Evolutionary conservation across 2,329 filamentous ascomycete species (phyloP), one percentile per base, ranked within the genome.

Genomic region (Torrubiella hemipterigena): DNA sequence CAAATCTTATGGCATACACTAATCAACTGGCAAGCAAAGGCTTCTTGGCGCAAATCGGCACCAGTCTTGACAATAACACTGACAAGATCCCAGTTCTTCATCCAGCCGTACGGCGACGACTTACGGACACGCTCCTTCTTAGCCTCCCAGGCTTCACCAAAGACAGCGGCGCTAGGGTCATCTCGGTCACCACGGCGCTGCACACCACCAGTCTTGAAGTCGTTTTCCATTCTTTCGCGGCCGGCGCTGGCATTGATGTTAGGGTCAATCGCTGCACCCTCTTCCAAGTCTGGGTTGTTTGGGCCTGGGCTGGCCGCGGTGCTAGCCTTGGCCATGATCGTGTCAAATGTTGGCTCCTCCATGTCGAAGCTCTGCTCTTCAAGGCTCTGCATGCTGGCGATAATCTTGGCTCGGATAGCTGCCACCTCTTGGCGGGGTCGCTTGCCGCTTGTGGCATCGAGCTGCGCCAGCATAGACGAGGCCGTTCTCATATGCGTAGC

Each of bases 21-120:
- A 42, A 91, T 91, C 27, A 91, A 68, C 56, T 91, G 83, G 50
- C 82, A 89, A 6, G 83, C 83, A 53, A 91, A 91, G 0, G 83
- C 82, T 55, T 91, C 83, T 58, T 91, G 83, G 30, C 83, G 69
- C 38, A 91, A 60, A 55, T 91, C 82, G 3, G 80, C 80, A 3
- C 83, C 82, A 9, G 83, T 91, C 61, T 91, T 91, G 44, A 91
- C 79, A 48, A 91, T 91, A 37, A 91, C 82, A 48, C 81, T 87
- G 39, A 91, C 67, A 16, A 91, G 66, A 47, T 91, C 83, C 83
- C 83, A 91, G 48, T 86, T 89, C 58, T 83, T 83, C 77, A 86
- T 84, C 74, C 81, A 85, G 8, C 83, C 83, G 48, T 87, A 91
- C 1, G 83, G 83, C 1, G 82, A 89, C 2, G 81, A 81, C 44